These are phyloP conservation scores for Fusarium sp. DNA, from an alignment of 2,329 filamentous ascomycete species.

Conservation along the genomic window DNA sequence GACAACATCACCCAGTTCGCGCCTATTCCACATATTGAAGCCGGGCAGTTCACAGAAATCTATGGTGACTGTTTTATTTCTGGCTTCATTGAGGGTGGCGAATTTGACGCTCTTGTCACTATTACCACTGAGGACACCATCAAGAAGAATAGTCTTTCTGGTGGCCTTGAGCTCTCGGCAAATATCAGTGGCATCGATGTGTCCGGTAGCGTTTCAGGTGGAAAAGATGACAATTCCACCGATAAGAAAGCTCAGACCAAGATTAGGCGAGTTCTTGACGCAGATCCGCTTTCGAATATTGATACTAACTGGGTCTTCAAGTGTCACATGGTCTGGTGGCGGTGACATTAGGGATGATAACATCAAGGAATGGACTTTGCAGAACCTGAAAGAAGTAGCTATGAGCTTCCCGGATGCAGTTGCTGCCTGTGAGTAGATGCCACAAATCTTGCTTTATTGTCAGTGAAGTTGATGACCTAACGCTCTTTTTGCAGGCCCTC, in stretches of 20 bases:
- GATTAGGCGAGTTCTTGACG: background rate
- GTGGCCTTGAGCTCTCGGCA: too few relatives aligned
- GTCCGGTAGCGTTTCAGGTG: too few relatives aligned
- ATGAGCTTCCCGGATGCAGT: conserved; percentile 1
- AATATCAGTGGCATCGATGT: too few relatives aligned
- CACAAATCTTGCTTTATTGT: too few relatives aligned
- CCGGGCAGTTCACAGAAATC: background rate
- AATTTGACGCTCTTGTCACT: background rate
- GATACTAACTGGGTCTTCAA: background rate
- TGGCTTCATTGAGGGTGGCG: background rate
- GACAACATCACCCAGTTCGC: background rate
- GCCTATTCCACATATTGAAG: background rate
- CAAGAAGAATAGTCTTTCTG: too few relatives aligned
- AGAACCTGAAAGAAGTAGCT: background rate
- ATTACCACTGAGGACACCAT: background rate
- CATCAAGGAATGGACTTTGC: background rate
- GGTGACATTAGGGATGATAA: background rate
- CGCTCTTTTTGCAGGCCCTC: background rate
- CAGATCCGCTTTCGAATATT: too few relatives aligned
- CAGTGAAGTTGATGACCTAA: too few relatives aligned
- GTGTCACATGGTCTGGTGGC: background rate
- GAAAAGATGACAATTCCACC: background rate
- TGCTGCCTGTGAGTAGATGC: background rate
- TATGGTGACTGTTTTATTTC: conserved; percentile 5
- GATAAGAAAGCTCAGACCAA: background rate